Evolutionary conservation across 768 basidiomycete genomes (phyloP), one percentile per base, ranked within the genome.

Genomic region (Fomitopsis serialis): DNA sequence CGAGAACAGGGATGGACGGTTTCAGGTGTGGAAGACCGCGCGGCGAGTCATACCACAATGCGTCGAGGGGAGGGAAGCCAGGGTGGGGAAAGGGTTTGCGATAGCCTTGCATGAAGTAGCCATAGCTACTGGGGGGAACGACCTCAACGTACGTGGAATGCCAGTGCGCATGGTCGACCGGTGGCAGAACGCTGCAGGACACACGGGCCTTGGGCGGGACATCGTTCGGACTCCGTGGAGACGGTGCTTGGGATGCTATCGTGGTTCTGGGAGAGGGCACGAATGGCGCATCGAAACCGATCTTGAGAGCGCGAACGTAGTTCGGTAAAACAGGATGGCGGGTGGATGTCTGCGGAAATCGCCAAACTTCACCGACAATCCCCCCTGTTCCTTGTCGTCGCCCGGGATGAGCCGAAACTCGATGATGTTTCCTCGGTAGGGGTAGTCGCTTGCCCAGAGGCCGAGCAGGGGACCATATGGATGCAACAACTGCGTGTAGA

Each of bases 401-500:
- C 50, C 57, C 2, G 43, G 17, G 17, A 47, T 22, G 42, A 61
- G 40, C 7, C 48, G 54, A 35, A 61, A 61, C 43, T 61, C 54
- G n/a, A 61, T n/a, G 24, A 61, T 53, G n/a, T 55, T 59, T 15
- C 60, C 58, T 19, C 52, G 45, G 48, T 57, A 61, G 0, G 60
- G 60, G 19, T 54, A 45, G 45, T 61, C 60, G 50, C 50, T 61
- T 2, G 60, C 60, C 60, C 60, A 61, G 12, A 59, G 45, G 12
- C 60, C 60, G 19, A 59, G 27, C 27, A 61, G 32, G 8, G 53
- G 42, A 24, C 44, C 60, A 42, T 61, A 61, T 13, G 54, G 48
- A 40, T 57, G 51, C n/a, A 61, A 45, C 12, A 61, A 50, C 13
- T 51, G 44, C 8, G 60, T 57, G 50, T 59, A 61, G 21, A 59